A percentile compares a stretch with the other conserved stretches of the same genome.
phyloP scores from a whole-genome alignment of 2,329 filamentous ascomycete genomes.

The Colletotrichum orbiculare region DNA sequence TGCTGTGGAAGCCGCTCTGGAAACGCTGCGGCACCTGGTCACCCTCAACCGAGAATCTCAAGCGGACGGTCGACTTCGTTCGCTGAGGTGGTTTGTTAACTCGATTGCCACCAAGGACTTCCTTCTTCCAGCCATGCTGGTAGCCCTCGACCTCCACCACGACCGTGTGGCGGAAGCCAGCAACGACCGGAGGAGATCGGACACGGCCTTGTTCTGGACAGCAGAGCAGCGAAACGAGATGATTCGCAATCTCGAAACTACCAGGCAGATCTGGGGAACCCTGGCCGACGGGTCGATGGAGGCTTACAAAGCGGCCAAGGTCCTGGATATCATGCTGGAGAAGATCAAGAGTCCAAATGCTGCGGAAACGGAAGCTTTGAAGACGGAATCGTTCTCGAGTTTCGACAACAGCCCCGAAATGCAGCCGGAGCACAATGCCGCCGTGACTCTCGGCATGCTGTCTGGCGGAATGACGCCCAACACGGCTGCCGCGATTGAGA shows the following conservation, averaged over 20 bases:
- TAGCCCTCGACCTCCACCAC: slow-evolving; percentile 85
- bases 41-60: slow-evolving; percentile 81
- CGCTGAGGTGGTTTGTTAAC: slow-evolving; percentile 82
- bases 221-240: slow-evolving; percentile 76
- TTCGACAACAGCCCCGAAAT: slow-evolving; percentile 37
- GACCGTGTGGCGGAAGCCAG: slow-evolving; percentile 62
- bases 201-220: slow-evolving; percentile 66
- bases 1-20: slow-evolving; percentile 88
- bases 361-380: slow-evolving; percentile 24
- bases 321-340: slow-evolving; percentile 85
- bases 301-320: slow-evolving; percentile 84
- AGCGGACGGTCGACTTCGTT: slow-evolving; percentile 75
- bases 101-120: slow-evolving; percentile 88
- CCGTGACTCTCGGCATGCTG: slow-evolving; percentile 56
- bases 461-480: slow-evolving; percentile 50
- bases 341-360: slow-evolving; percentile 71
- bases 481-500: slow-evolving; percentile 41
- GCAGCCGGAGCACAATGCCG: slow-evolving; percentile 54
- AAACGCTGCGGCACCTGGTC: slow-evolving; percentile 80
- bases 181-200: slow-evolving; percentile 51
- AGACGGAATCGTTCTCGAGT: slow-evolving; percentile 42
- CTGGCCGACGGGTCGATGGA: slow-evolving; percentile 85
- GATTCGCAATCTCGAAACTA: slow-evolving; percentile 78
- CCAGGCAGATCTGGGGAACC: slow-evolving; percentile 82
- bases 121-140: slow-evolving; percentile 84